Evolutionary conservation across 1,284 basidiomycete genomes (phyloP).

Genomic region (Farysia itapuensis): DNA sequence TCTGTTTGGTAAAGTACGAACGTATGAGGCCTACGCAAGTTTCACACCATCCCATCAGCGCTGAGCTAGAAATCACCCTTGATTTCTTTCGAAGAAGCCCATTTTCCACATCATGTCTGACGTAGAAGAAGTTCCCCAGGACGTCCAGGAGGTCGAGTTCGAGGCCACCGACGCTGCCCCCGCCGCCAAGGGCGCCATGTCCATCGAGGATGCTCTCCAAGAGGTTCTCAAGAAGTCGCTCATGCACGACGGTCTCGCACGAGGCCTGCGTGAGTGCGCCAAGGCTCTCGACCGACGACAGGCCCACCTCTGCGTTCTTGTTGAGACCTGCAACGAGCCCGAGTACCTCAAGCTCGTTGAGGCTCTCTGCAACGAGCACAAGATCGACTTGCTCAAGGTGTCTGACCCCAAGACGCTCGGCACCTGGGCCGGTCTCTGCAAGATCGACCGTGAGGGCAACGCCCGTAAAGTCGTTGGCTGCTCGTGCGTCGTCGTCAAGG

Average conservation of each 20-base stretch:
- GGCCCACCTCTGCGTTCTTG: constrained; percentile 97
- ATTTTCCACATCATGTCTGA: constrained; percentile 53
- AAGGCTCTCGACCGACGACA: constrained; percentile 98
- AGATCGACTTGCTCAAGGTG: constrained; percentile 99
- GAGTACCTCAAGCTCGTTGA: constrained; percentile 99
- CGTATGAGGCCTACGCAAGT: too few relatives aligned
- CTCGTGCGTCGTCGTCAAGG: constrained; percentile 94
- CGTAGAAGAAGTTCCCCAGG: constrained; percentile 56
- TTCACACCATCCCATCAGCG: too few relatives aligned
- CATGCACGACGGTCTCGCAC: constrained; percentile 95
- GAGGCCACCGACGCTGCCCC: constrained; percentile 68
- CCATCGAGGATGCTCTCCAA: constrained; percentile 96
- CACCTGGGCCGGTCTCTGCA: constrained; percentile 91
- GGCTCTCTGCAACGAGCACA: constrained; percentile 97
- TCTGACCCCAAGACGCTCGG: constrained; percentile 94
- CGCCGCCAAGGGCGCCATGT: constrained; percentile 86
- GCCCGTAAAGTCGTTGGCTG: constrained; percentile 77
- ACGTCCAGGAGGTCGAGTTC: constrained; percentile 67
- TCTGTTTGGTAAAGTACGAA: too few relatives aligned
- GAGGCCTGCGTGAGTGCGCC: constrained; percentile 94
- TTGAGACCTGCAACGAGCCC: constrained; percentile 97
- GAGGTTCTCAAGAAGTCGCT: constrained; percentile 92
- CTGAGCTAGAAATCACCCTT: constrained; percentile 50
- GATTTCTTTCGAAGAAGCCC: constrained; percentile 59
- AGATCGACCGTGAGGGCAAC: constrained; percentile 96